Evolutionary conservation across 2,329 filamentous ascomycete genomes (phyloP), one percentile per base, ranked within the genome.

Genomic region (Pseudonectria buxi): DNA sequence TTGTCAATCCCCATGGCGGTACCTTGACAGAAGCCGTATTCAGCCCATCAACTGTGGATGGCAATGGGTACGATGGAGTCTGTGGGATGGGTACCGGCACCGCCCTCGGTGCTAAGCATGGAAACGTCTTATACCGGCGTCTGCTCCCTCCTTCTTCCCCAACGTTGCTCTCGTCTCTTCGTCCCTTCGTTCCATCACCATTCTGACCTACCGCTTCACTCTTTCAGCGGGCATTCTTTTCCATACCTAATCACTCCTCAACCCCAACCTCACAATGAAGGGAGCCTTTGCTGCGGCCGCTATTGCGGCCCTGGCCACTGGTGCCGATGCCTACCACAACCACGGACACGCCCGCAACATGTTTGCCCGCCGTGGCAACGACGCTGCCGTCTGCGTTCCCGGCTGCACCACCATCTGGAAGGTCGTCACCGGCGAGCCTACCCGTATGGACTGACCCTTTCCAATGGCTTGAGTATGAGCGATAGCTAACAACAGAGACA

Each of bases 211-310:
- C 81, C 81, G 81, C 81, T 86, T 86, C 83, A 86, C 79, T 86
- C 85, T 63, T 87, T 89, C 68, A 88, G 84, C 84, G 83, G 84
- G 76, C 81, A 79, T 70, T 85, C 80, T 66, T 83, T 57, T 43
- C 43, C 40, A 46, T 30, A 34, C 33, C 49, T 45, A 55, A 43
- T 46, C 43, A 26, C 41, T 34, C 35, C 41, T 34, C 35, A 37
- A 43, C 35, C 16, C 35, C 57, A 57, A 51, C 39, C 51, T 58
- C 68, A 83, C 57, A 28, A 92, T 92, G 86, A 92, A 85, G 82
- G 78, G 72, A 56, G 71, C 72, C 56, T 60, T 83, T 56, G 63
- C 85, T 51, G 74, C 77, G 53, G 75, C 81, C 61, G 77, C 80
- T 61, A 71, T 67, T 63, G 81, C 69, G 62, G 77, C 68, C 56